phyloP scores from a whole-genome alignment of 345 rosid genomes.

The Mercurialis annua region DNA sequence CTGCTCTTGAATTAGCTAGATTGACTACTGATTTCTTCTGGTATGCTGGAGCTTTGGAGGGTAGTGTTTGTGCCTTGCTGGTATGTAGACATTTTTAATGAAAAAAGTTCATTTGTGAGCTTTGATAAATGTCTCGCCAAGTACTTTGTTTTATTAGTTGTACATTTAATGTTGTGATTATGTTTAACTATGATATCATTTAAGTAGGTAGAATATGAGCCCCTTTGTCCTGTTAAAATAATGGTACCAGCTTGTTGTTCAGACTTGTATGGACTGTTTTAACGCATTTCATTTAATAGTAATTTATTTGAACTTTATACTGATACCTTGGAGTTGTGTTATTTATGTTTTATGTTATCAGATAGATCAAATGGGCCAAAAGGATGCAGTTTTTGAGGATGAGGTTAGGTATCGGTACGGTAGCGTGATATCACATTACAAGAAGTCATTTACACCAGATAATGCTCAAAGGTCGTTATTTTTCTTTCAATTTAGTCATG shows the following conservation, averaged over 20 bases:
- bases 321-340: background rate
- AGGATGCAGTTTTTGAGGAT: slow-evolving; percentile 69
- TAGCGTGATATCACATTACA: slow-evolving; percentile 76
- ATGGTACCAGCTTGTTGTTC: background rate
- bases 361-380: slow-evolving; percentile 79
- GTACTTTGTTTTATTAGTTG: slow-evolving; percentile 2
- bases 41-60: slow-evolving; percentile 98
- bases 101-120: background rate
- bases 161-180: background rate
- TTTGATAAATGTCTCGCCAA: background rate
- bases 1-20: slow-evolving; percentile 88
- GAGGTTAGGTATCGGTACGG: slow-evolving; percentile 78
- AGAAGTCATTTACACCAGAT: slow-evolving; percentile 91
- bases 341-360: slow-evolving; percentile 34
- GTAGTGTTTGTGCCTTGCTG: slow-evolving; percentile 91
- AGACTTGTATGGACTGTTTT: background rate
- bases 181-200: background rate
- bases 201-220: background rate
- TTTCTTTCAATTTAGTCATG: background rate
- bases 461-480: slow-evolving; percentile 72
- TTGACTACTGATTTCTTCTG: slow-evolving; percentile 88
- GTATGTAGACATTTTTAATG: slow-evolving; percentile 34
- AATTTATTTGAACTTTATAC: background rate
- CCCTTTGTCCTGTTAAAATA: background rate
- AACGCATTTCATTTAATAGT: background rate